Base-by-base conservation (phyloP, 495 filamentous ascomycete genomes). In the Niebla homalea region DNA sequence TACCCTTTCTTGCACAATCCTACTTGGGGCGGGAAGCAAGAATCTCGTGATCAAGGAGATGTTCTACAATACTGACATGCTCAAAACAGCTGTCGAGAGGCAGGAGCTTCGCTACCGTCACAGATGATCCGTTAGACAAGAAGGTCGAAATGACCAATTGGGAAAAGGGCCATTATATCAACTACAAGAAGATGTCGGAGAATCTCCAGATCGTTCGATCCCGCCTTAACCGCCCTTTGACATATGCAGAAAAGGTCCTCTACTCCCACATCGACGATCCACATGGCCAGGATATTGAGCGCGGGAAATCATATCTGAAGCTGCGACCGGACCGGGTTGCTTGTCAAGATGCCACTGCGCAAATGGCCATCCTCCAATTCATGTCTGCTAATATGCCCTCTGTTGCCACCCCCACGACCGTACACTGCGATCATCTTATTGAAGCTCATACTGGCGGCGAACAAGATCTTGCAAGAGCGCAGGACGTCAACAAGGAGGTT, bases 281-380 rank as follows among this genome's bases (percentile, higher is more conserved):
- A 46, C 85, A 98, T 59, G 82, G 81, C 57, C 88, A 94, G 67
- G 92, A 96, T 5, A 92, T 97, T 57, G 81, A 97, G 80, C 85
- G 92, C 62, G 92, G 92, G 58, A 81, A 78, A 54, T 94, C 87
- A 49, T 97, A 98, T 74, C 82, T 98, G 50, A 93, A 85, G 71
- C 80, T 98, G 53, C 85, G 92, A 48, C 93, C 93, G 39, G 92
- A 98, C 67, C 86, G 92, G 69, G 93, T 98, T 60, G 93, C 93
- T 72, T 96, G 90, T 77, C 92, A 98, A 77, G 92, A 98, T 80
- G 92, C 92, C 59, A 98, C 93, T 23, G 92, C 92, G 53, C 92
- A 98, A 79, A 98, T 97, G 93, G 92, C 92, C 57, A 95, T 98
- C 62, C 78, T 98, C 43, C 92, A 98, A 75, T 98, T 98, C 76